These are phyloP conservation scores for Talaromyces ruber DNA, from an alignment of 495 filamentous ascomycete genomes.

Conservation along the genomic window DNA sequence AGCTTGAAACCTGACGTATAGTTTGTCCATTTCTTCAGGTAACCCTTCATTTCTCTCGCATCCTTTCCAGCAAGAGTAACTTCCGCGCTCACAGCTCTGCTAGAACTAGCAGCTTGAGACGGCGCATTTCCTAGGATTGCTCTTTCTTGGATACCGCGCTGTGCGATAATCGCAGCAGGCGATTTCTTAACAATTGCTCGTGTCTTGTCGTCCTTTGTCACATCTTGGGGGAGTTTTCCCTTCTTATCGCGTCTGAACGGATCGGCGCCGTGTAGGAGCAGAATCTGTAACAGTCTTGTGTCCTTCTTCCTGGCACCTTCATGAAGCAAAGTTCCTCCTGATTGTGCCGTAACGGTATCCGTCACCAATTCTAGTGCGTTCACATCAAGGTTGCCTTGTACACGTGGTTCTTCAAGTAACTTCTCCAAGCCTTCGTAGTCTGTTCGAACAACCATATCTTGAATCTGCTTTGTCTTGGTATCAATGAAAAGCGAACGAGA, in stretches of 20 bases:
- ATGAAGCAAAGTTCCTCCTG: slow-evolving; percentile 83
- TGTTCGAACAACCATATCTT: slow-evolving; percentile 58
- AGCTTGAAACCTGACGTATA: slow-evolving; percentile 95
- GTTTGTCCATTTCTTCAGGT: slow-evolving; percentile 98
- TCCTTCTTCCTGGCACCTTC: slow-evolving; percentile 87
- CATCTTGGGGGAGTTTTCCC: slow-evolving; percentile 91
- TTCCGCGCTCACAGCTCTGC: slow-evolving; percentile 48
- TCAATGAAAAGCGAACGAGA: slow-evolving; percentile 86
- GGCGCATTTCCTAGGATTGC: slow-evolving; percentile 77
- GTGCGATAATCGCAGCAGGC: slow-evolving; percentile 87
- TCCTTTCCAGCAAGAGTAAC: slow-evolving; percentile 67
- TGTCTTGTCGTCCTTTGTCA: slow-evolving; percentile 91
- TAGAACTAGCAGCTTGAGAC: slow-evolving; percentile 43
- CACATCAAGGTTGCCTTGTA: slow-evolving; percentile 79
- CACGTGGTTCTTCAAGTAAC: slow-evolving; percentile 72
- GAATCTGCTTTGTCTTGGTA: slow-evolving; percentile 70
- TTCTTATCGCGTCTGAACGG: slow-evolving; percentile 91
- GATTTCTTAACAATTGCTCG: slow-evolving; percentile 83
- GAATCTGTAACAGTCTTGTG: slow-evolving; percentile 72
- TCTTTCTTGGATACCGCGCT: slow-evolving; percentile 92
- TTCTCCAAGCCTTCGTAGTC: slow-evolving; percentile 72
- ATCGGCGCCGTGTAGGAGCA: slow-evolving; percentile 93
- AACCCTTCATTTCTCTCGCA: slow-evolving; percentile 92
- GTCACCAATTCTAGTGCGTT: slow-evolving; percentile 83
- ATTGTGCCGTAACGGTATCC: slow-evolving; percentile 63